A percentile compares a stretch with the other conserved stretches of the same genome.
phyloP scores from a whole-genome alignment of 2,329 filamentous ascomycete genomes.

The Camillea tinctor region DNA sequence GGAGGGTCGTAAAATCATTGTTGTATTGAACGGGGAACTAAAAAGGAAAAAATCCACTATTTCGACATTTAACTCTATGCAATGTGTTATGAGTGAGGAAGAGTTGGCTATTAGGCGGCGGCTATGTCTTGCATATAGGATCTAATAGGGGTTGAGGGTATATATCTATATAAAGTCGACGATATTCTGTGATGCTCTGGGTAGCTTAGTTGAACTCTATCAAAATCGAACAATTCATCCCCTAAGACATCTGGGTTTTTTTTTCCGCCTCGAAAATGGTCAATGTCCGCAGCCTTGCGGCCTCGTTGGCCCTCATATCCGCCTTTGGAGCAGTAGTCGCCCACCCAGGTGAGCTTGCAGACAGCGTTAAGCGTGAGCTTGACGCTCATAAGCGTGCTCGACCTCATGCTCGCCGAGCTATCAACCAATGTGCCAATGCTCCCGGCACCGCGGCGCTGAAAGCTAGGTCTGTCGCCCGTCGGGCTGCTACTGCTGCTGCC shows the following conservation, averaged over 20 bases:
- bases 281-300: conserved; percentile 24
- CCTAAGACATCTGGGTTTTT: conserved; percentile 3
- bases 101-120: not conserved
- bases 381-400: conserved; percentile 34
- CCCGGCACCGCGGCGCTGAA: conserved; percentile 38
- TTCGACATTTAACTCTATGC: not conserved
- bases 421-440: conserved; percentile 36
- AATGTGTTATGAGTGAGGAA: not conserved
- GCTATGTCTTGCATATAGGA: not conserved
- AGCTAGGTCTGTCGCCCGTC: conserved; percentile 36
- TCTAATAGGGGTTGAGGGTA: not conserved
- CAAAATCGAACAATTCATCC: conserved; percentile 11
- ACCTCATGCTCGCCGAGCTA: conserved; percentile 35
- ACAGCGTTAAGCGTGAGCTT: conserved; percentile 31
- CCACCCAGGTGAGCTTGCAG: conserved; percentile 38
- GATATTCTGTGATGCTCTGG: conserved; percentile 1
- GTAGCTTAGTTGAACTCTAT: conserved; percentile 2
- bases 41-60: not conserved
- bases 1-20: not conserved
- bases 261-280: conserved; percentile 23
- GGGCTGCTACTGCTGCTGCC: conserved; percentile 35
- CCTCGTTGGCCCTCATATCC: conserved; percentile 24
- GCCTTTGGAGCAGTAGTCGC: conserved; percentile 29
- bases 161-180: conserved; percentile 20
- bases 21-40: not conserved